phyloP scores from a whole-genome alignment of 2,329 filamentous ascomycete genomes.

The Aspergillus cejpii region DNA sequence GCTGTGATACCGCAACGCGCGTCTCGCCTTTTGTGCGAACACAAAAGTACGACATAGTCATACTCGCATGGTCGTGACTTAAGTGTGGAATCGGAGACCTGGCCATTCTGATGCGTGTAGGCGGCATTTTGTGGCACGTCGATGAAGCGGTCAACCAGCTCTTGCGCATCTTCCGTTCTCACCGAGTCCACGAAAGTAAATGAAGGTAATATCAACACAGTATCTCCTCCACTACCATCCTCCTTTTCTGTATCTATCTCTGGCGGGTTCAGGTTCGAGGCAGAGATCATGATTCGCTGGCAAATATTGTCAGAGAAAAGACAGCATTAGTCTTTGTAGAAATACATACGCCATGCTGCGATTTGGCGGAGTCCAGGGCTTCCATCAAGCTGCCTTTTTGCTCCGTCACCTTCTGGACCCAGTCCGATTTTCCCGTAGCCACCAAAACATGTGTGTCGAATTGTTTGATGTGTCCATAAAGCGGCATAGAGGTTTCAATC shows the following conservation, averaged over 20 bases:
- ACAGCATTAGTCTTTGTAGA: background rate
- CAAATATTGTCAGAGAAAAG: constrained; percentile 1
- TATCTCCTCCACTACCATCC: constrained; percentile 49
- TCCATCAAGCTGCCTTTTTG: constrained; percentile 48
- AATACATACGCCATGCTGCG: constrained; percentile 57
- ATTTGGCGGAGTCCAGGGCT: constrained; percentile 45
- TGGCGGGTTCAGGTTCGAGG: constrained; percentile 28
- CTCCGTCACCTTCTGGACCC: constrained; percentile 31
- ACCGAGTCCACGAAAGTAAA: constrained; percentile 75
- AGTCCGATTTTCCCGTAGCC: constrained; percentile 36
- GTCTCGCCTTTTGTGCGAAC: constrained; percentile 81
- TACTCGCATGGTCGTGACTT: constrained; percentile 63
- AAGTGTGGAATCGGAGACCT: constrained; percentile 38
- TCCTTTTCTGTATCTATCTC: constrained; percentile 9
- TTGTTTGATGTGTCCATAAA: constrained; percentile 35
- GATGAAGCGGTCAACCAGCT: constrained; percentile 61
- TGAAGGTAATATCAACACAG: constrained; percentile 70
- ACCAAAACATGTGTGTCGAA: constrained; percentile 34
- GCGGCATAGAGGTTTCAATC: constrained; percentile 24
- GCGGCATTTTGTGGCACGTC: constrained; percentile 52
- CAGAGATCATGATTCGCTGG: constrained; percentile 34
- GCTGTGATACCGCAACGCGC: constrained; percentile 86
- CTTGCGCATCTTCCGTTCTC: constrained; percentile 56
- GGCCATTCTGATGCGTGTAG: constrained; percentile 48
- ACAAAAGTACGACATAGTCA: constrained; percentile 75